Evolutionary conservation across 2,329 filamentous ascomycete species (phyloP), one percentile per base, ranked within the genome.

Genomic region (Byssochlamys sp.): DNA sequence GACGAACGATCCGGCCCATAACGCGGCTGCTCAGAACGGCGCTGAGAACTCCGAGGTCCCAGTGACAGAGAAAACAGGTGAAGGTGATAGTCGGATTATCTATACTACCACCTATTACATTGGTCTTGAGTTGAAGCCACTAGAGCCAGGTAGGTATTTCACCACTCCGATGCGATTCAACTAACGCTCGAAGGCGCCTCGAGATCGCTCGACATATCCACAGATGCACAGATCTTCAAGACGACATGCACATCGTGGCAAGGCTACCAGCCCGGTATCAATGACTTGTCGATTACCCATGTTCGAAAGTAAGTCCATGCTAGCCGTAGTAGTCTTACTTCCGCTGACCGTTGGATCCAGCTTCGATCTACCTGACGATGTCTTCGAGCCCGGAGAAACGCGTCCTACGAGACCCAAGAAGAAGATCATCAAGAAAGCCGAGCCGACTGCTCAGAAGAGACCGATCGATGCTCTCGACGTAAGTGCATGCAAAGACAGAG

Each of bases 81-180:
- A 67, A 28, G 71, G 76, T 27, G 73, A 76, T 59, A 73, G 75
- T 33, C 73, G 75, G 55, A 80, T 78, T 52, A 75, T 97, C 28
- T 95, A 89, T 70, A 97, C 92, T 0, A 91, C 90, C 26, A 96
- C 91, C 1, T 92, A 91, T 72, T 99, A 97, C 70, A 90, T 99
- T 68, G 94, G 94, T 35, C 80, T 97, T 53, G 88, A 92, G 68
- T 75, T 97, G 58, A 81, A 82, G 53, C 82, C 87, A 65, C 76
- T 96, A 57, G 80, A 81, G 39, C 82, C 86, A 78, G 87, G 89
- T 90, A 80, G 70, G 83, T 77, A 51, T 52, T 51, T 52, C 55
- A 19, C 52, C 25, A 56, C 24, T 31, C 58, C 50, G 58, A 50
- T 45, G 33, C 62, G 62, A 70, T 66, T 57, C 61, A 63, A 66